Conservation (phyloP, 2,329 filamentous ascomycete genomes). For the Xylaria sp. region DNA sequence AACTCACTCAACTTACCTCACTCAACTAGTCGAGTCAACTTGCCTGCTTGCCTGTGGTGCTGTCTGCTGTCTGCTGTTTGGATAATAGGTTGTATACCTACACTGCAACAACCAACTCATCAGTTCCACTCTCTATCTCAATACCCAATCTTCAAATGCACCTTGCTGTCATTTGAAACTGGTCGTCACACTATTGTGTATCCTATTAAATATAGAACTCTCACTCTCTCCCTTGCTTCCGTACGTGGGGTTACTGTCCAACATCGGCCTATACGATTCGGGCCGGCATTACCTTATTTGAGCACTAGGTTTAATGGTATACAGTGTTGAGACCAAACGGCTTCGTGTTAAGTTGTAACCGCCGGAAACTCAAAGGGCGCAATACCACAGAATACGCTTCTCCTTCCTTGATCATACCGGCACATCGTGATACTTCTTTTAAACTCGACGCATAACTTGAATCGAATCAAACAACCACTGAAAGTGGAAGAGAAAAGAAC, state of each 20-base stretch:
- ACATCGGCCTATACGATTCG: slow-evolving; percentile 13
- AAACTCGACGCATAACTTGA: neutral
- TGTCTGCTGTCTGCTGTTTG: neutral
- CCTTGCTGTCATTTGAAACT: slow-evolving; percentile 31
- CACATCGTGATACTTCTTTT: neutral
- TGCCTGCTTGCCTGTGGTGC: neutral
- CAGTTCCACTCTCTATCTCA: slow-evolving; percentile 22
- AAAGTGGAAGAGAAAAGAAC: slow-evolving; percentile 2
- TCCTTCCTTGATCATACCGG: neutral
- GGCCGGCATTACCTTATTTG: slow-evolving; percentile 6
- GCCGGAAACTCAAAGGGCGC: slow-evolving; percentile 20
- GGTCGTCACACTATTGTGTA: slow-evolving; percentile 4
- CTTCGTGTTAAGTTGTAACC: slow-evolving; percentile 15
- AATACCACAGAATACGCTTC: slow-evolving; percentile 4
- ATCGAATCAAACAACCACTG: neutral
- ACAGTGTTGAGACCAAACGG: slow-evolving; percentile 10
- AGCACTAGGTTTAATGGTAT: slow-evolving; percentile 17
- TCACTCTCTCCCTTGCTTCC: neutral
- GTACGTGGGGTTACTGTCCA: slow-evolving; percentile 9
- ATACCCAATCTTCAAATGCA: slow-evolving; percentile 37
- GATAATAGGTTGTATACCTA: neutral
- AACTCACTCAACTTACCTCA: neutral
- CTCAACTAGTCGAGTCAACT: neutral
- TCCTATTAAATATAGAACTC: slow-evolving; percentile 13
- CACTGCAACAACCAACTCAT: slow-evolving; percentile 20